A percentile compares a stretch with the other conserved stretches of the same genome.
Evolutionary conservation across 495 filamentous ascomycete species (phyloP).

Genomic region (Penicillium tannophilum): DNA sequence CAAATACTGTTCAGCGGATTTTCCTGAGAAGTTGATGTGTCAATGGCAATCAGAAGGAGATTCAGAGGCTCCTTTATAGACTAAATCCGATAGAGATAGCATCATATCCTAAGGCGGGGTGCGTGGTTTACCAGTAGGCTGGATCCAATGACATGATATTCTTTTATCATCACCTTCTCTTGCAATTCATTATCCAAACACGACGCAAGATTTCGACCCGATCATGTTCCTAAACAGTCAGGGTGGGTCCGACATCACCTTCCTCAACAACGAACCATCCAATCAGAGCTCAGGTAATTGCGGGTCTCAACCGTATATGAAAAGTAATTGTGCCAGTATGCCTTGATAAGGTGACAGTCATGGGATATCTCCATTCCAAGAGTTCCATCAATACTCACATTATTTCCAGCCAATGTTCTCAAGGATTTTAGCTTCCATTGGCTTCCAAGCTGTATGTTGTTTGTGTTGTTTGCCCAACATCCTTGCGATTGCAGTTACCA

Average conservation of each 20-base stretch:
- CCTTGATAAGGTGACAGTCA: neutral
- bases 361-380: too few species aligned
- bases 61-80: neutral
- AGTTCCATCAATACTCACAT: too few species aligned
- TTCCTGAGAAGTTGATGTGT: neutral
- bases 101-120: neutral
- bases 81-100: neutral
- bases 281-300: neutral
- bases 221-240: neutral
- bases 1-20: neutral
- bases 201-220: neutral
- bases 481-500: too few species aligned
- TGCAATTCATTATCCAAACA: neutral
- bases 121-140: too few species aligned
- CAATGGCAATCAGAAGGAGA: neutral
- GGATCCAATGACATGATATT: neutral
- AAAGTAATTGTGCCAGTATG: neutral
- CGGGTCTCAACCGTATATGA: neutral
- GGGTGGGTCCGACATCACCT: slow-evolving; percentile 10
- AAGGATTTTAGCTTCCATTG: too few species aligned
- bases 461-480: too few species aligned
- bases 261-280: neutral
- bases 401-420: too few species aligned
- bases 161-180: neutral
- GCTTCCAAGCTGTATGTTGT: too few species aligned